Conservation (phyloP, 2,329 filamentous ascomycete species). For the Apiospora rasikravindrae region DNA sequence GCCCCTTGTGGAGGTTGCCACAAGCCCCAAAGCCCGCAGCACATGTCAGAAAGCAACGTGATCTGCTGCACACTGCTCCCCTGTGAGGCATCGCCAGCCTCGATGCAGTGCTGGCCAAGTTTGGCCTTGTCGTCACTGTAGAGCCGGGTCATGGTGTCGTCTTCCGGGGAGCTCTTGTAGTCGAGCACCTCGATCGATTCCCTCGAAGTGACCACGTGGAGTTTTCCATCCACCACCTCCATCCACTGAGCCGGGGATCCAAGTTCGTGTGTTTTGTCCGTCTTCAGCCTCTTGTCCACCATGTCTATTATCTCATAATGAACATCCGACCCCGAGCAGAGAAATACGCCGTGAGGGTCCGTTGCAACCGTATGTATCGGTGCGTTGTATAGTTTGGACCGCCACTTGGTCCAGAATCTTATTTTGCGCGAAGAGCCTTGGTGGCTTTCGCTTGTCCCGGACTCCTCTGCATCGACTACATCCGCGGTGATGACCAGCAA, state of each 20-base stretch:
- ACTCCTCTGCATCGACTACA: conserved; percentile 28
- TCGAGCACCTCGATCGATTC: conserved; percentile 64
- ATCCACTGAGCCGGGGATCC: conserved; percentile 59
- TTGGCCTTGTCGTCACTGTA: conserved; percentile 54
- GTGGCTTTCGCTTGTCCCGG: conserved; percentile 27
- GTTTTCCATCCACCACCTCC: conserved; percentile 50
- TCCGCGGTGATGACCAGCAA: conserved; percentile 62
- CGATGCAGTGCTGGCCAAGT: conserved; percentile 52
- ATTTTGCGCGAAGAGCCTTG: conserved; percentile 40
- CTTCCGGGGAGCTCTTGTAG: conserved; percentile 46
- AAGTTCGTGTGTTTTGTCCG: conserved; percentile 52
- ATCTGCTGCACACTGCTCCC: conserved; percentile 43
- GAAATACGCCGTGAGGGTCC: conserved; percentile 61
- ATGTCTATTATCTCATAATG: conserved; percentile 62
- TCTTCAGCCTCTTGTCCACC: conserved; percentile 55
- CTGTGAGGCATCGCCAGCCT: conserved; percentile 40
- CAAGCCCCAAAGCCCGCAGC: conserved; percentile 53
- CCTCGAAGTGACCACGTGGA: conserved; percentile 56
- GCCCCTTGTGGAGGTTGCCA: conserved; percentile 54
- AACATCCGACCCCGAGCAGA: conserved; percentile 58
- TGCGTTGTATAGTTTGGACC: conserved; percentile 46
- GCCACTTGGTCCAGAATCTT: conserved; percentile 60
- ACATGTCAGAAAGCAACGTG: conserved; percentile 54
- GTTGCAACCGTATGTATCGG: conserved; percentile 63
- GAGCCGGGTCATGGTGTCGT: conserved; percentile 43